Evolutionary conservation across 139 green algal species (phyloP).

Genomic region (Deuterostichococcus epilithicus): DNA sequence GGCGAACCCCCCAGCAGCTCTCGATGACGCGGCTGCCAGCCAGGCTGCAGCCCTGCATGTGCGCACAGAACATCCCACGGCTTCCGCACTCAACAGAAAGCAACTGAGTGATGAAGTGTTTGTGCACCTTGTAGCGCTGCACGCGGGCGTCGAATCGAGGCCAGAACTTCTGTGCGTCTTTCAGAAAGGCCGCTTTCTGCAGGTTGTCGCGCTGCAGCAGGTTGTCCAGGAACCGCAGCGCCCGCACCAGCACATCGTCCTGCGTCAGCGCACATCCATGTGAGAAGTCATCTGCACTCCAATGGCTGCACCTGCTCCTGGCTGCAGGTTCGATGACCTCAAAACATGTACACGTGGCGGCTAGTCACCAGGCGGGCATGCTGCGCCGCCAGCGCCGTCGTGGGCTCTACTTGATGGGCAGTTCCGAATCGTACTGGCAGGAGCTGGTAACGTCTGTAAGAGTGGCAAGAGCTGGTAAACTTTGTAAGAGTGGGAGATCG

Average conservation of each 20-base stretch:
- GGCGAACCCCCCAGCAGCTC: not conserved
- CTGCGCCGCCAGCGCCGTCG: too few relatives aligned
- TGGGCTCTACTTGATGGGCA: too few relatives aligned
- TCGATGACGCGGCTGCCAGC: not conserved
- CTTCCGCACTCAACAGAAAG: not conserved
- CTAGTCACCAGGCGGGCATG: too few relatives aligned
- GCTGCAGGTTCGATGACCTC: not conserved
- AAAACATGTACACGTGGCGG: not conserved
- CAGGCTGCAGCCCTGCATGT: not conserved
- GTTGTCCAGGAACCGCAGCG: slow-evolving; percentile 76
- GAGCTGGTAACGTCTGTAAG: too few relatives aligned
- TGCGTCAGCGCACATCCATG: slow-evolving; percentile 8
- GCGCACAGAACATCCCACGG: not conserved
- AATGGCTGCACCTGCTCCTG: too few relatives aligned
- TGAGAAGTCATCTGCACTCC: too few relatives aligned
- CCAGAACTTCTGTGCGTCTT: slow-evolving; percentile 63
- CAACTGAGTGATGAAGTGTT: too few relatives aligned
- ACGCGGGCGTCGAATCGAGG: slow-evolving; percentile 63
- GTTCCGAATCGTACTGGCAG: too few relatives aligned
- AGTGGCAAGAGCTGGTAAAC: too few relatives aligned
- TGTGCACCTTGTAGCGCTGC: slow-evolving; percentile 57
- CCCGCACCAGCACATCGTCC: slow-evolving; percentile 60
- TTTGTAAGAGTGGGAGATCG: too few relatives aligned
- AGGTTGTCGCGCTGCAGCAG: slow-evolving; percentile 67
- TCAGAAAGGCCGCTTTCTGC: slow-evolving; percentile 72